Conservation (phyloP, 441 rosid genomes). For the Caryocar brasiliense region DNA sequence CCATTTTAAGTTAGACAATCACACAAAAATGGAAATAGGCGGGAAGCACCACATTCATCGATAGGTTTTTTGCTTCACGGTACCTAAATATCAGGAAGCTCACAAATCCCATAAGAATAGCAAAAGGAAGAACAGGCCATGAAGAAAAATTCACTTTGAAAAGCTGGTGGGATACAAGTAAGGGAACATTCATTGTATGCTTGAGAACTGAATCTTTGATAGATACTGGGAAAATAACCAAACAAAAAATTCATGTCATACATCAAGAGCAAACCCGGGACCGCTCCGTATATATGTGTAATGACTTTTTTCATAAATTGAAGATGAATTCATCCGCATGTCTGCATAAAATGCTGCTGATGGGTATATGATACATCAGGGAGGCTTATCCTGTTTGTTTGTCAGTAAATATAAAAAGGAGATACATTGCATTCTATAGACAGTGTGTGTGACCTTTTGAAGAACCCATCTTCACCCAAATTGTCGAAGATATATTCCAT, state of each 20-base stretch:
- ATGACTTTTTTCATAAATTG: conserved; percentile 15
- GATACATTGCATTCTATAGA: conserved; percentile 27
- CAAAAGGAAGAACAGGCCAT: too few relatives aligned
- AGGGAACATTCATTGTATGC: too few relatives aligned
- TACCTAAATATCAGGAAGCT: too few relatives aligned
- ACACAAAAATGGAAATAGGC: too few relatives aligned
- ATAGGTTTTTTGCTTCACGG: too few relatives aligned
- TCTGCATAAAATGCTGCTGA: conserved; percentile 16
- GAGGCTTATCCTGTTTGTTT: conserved; percentile 15
- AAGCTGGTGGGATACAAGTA: too few relatives aligned
- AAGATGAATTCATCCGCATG: conserved; percentile 8
- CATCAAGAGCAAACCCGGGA: conserved; percentile 6
- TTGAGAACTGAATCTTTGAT: too few relatives aligned
- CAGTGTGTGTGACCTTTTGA: not conserved
- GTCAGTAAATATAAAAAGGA: conserved; percentile 4
- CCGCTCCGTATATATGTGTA: conserved; percentile 14
- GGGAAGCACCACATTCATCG: too few relatives aligned
- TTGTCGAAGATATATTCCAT: conserved; percentile 19
- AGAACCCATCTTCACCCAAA: conserved; percentile 17
- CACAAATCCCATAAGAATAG: too few relatives aligned
- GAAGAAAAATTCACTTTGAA: too few relatives aligned
- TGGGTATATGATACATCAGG: conserved; percentile 17
- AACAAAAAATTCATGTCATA: not conserved
- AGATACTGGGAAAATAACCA: not conserved
- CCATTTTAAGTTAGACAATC: too few relatives aligned